A percentile compares a stretch with the other conserved stretches of the same genome.
These are phyloP conservation scores for Botrytis porri DNA, from an alignment of 2,329 filamentous ascomycete species.

Conservation along the genomic window DNA sequence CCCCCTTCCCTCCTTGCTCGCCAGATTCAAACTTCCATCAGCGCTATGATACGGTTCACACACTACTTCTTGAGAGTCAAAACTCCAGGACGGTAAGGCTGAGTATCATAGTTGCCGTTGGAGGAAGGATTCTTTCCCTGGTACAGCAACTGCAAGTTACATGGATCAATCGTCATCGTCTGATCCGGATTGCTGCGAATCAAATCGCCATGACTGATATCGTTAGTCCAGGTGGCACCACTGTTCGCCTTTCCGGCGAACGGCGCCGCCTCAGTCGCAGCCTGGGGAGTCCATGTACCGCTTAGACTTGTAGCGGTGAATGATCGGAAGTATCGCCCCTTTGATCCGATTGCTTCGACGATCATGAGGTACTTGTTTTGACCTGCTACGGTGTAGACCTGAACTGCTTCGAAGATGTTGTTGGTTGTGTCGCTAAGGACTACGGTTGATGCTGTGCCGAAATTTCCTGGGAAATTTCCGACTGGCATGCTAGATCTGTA, in stretches of 20 bases:
- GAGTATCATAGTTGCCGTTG: neutral
- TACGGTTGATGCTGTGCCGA: neutral
- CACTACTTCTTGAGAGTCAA: neutral
- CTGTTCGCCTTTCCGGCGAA: neutral
- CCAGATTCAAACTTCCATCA: neutral
- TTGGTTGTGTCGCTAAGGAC: neutral
- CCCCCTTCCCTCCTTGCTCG: neutral
- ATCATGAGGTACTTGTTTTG: neutral
- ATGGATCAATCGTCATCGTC: neutral
- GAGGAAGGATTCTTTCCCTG: neutral
- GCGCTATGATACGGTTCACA: neutral
- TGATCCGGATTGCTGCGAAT: neutral
- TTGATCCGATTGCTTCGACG: neutral
- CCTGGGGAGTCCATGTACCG: neutral
- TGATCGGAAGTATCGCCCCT: neutral
- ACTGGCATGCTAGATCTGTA: neutral
- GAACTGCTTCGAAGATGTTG: neutral
- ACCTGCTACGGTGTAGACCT: neutral
- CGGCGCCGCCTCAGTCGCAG: neutral
- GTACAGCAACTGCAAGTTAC: neutral
- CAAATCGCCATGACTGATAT: neutral
- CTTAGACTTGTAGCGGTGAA: neutral
- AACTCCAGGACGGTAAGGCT: neutral
- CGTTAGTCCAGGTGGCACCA: neutral
- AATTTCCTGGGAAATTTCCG: neutral